phyloP scores from a whole-genome alignment of 495 filamentous ascomycete genomes.

The Immersiella caudata region DNA sequence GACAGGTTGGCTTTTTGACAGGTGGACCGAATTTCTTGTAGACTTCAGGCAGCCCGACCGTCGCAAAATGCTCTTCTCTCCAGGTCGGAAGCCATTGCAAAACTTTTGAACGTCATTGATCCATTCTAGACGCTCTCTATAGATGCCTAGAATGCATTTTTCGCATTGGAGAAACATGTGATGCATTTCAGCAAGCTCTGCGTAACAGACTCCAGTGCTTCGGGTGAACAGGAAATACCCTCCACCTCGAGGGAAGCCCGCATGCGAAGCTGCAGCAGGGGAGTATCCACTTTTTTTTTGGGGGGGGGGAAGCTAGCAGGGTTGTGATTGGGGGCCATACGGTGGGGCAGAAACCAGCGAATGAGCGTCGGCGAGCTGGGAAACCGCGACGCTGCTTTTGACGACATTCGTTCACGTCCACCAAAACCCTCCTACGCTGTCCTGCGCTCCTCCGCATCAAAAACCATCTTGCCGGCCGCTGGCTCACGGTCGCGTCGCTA shows the following conservation, averaged over 20 bases:
- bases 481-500: conserved; percentile 29
- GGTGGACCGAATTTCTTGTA: too few relatives aligned
- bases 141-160: neutral
- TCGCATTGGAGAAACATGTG: neutral
- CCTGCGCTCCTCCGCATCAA: conserved; percentile 33
- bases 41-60: too few relatives aligned
- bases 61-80: too few relatives aligned
- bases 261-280: neutral
- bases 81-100: too few relatives aligned
- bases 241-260: too few relatives aligned
- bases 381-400: neutral
- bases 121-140: too few relatives aligned
- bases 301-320: conserved; percentile 9
- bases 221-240: neutral
- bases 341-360: conserved; percentile 17
- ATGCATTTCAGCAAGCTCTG: neutral
- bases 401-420: conserved; percentile 33
- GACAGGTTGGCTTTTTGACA: too few relatives aligned
- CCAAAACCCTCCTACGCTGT: conserved; percentile 23
- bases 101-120: too few relatives aligned
- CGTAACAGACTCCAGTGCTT: too few relatives aligned
- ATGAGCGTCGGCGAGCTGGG: conserved; percentile 25
- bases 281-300: neutral
- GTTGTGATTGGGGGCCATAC: neutral
- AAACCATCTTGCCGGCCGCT: conserved; percentile 16